Evolutionary conservation across 2,329 filamentous ascomycete genomes (phyloP).

Genomic region (Pseudogymnoascus sp.): DNA sequence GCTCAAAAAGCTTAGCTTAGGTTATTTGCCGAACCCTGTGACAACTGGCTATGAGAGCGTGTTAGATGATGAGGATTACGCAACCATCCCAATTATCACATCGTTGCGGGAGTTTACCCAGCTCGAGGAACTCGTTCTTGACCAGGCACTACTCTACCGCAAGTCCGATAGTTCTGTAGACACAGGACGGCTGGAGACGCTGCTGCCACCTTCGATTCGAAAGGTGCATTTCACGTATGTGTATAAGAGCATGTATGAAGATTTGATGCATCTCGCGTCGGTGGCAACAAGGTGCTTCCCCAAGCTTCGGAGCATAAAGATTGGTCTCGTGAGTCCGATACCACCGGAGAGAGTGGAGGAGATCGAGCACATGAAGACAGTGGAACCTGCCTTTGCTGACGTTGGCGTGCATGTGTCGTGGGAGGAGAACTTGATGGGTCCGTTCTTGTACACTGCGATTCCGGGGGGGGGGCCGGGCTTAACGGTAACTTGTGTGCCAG

Average conservation of each 20-base stretch:
- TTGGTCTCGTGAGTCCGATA: not conserved
- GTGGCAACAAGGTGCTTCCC: not conserved
- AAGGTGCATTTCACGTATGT: not conserved
- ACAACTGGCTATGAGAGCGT: not conserved
- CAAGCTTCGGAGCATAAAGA: not conserved
- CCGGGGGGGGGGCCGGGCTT: not conserved
- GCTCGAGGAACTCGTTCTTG: not conserved
- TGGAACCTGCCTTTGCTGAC: not conserved
- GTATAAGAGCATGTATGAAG: not conserved
- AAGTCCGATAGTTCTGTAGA: not conserved
- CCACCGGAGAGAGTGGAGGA: not conserved
- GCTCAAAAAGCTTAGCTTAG: not conserved
- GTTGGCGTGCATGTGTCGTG: not conserved
- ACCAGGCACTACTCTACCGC: not conserved
- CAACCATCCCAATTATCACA: not conserved
- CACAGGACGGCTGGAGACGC: not conserved
- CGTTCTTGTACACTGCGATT: not conserved
- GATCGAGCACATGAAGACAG: not conserved
- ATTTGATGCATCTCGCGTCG: not conserved
- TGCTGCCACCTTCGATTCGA: not conserved
- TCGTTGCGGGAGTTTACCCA: not conserved
- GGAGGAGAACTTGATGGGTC: not conserved
- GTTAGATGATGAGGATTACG: not conserved
- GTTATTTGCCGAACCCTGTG: not conserved
- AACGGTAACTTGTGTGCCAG: not conserved